phyloP scores from a whole-genome alignment of 495 filamentous ascomycete genomes.

The Thozetella sp. region DNA sequence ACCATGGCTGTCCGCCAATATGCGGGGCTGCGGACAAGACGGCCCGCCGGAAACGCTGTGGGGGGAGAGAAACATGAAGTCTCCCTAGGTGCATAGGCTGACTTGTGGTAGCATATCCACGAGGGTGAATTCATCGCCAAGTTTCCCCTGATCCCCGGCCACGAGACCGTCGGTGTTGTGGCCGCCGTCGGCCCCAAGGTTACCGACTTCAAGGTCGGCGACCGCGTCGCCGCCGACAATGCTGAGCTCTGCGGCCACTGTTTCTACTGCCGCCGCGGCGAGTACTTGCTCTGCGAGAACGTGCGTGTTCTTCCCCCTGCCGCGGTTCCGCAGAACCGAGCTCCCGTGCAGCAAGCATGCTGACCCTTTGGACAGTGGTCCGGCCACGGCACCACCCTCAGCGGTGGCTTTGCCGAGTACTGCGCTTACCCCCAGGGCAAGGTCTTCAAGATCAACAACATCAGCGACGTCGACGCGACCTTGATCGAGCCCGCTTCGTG shows the following conservation, averaged over 20 bases:
- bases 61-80: no score
- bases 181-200: constrained; percentile 55
- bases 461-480: constrained; percentile 71
- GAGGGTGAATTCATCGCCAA: constrained; percentile 46
- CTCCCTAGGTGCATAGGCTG: no score
- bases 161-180: constrained; percentile 59
- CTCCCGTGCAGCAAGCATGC: not conserved
- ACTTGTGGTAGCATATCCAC: constrained; percentile 56
- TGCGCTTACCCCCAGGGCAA: constrained; percentile 56
- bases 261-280: constrained; percentile 73
- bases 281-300: constrained; percentile 71
- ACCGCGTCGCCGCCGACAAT: constrained; percentile 63
- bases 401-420: constrained; percentile 75
- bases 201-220: constrained; percentile 63
- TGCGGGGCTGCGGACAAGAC: not conserved
- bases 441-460: constrained; percentile 71
- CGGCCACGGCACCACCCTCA: constrained; percentile 63
- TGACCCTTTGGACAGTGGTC: constrained; percentile 38
- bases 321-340: constrained; percentile 8
- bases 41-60: no score
- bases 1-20: no score
- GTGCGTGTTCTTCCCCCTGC: constrained; percentile 16
- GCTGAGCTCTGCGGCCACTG: constrained; percentile 71
- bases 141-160: constrained; percentile 42
- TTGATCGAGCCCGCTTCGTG: constrained; percentile 74